These are phyloP conservation scores for Diutina catenulata DNA, from an alignment of 1,139 yeast genomes.

Conservation along the genomic window DNA sequence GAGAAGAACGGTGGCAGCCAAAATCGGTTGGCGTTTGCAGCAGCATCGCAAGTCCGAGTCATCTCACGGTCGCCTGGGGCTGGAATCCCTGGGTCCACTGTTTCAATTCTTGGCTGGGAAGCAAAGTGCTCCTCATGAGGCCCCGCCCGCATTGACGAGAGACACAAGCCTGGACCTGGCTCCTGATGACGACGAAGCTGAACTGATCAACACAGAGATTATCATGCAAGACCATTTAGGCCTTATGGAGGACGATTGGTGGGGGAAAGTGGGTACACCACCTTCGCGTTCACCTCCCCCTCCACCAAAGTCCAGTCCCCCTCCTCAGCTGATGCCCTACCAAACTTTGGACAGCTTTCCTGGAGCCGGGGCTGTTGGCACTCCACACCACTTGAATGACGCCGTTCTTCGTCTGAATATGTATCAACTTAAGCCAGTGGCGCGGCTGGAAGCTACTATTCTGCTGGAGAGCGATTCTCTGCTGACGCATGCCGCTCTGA, in stretches of 20 bases:
- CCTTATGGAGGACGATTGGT: neutral
- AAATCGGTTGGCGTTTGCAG: constrained; percentile 22
- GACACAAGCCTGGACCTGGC: constrained; percentile 6
- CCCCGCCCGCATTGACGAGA: constrained; percentile 3
- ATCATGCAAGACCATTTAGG: constrained; percentile 19
- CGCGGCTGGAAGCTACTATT: constrained; percentile 3
- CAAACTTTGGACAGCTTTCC: too few species aligned
- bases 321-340: too few species aligned
- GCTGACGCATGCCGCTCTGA: too few species aligned
- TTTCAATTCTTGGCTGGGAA: neutral
- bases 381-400: neutral
- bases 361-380: neutral
- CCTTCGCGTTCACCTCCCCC: too few species aligned
- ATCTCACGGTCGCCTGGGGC: neutral
- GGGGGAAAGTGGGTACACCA: too few species aligned
- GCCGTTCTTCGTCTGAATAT: constrained; percentile 1
- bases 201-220: constrained; percentile 21
- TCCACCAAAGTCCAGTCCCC: too few species aligned
- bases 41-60: neutral
- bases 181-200: constrained; percentile 12
- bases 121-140: neutral
- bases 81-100: neutral
- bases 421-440: constrained; percentile 1
- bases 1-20: constrained; percentile 33
- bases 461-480: too few species aligned